Base-by-base conservation (phyloP, 2,329 filamentous ascomycete genomes). In the Penicillium sp. region DNA sequence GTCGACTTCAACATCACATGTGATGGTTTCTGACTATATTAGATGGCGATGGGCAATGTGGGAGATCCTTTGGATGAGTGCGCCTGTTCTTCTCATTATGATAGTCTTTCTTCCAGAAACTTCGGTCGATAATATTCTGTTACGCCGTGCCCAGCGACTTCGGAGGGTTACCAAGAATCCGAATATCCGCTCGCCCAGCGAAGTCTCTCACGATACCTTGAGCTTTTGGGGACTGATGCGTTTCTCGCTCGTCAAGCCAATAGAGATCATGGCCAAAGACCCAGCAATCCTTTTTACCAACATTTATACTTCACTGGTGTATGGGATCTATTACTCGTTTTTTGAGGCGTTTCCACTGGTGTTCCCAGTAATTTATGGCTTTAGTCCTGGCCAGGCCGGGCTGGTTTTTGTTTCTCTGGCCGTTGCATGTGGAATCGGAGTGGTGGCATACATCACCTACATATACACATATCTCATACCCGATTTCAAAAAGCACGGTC, bases 21-120 rank as follows among this genome's bases (percentile, higher is more conserved):
- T 34, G 10, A 2, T 11, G 14, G 3, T 8, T 18, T 7, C 29
- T 46, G 61, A 76, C 49, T 60, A 65, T 5, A 61, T 72, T 44
- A 72, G 68, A 32, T 77, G 74, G 75, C 67, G 59, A 2, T 78
- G 75, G 75, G 70, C 73, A 0, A 73, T 76, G 42, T 76, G 73
- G 74, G 69, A 73, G 46, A 58, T 77, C 1, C 73, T 74, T 62
- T 77, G 71, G 73, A 60, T 78, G 1, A 71, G 66, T 10, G 73
- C 65, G 9, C 71, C 75, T 57, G 70, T 66, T 14, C 59, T 77
- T 29, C 62, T 75, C 3, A 57, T 77, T 29, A 57, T 77, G 8
- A 64, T 74, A 58, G 69, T 76, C 63, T 68, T 72, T 45, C 62
- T 76, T 14, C 74, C 74, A 0, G 74, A 76, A 55, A 76, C 73